A percentile compares a stretch with the other conserved stretches of the same genome.
phyloP scores from a whole-genome alignment of 2,329 filamentous ascomycete species.

The Cordyceps militaris region DNA sequence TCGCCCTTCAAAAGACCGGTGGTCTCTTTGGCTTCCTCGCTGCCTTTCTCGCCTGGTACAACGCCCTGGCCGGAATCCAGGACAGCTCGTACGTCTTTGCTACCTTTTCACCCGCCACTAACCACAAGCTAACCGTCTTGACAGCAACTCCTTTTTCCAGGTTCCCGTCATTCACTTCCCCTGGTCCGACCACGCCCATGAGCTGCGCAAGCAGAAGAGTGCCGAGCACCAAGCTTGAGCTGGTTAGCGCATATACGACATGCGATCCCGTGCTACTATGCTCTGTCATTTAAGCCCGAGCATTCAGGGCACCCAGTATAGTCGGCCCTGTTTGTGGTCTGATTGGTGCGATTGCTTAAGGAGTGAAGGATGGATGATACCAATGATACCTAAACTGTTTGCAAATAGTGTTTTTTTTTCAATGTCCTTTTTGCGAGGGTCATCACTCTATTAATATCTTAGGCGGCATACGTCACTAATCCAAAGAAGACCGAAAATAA shows the following conservation, averaged over 20 bases:
- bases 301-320: background rate
- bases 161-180: conserved; percentile 91
- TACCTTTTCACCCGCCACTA: background rate
- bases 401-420: background rate
- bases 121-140: conserved; percentile 26
- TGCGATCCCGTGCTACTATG: background rate
- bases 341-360: background rate
- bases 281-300: background rate
- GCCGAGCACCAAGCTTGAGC: conserved; percentile 26
- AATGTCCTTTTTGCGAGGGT: background rate
- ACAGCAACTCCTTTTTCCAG: conserved; percentile 80
- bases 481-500: background rate
- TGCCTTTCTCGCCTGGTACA: conserved; percentile 82
- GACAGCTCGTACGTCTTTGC: conserved; percentile 52
- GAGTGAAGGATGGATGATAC: conserved; percentile 2
- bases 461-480: background rate
- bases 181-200: conserved; percentile 74
- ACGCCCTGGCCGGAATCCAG: conserved; percentile 73
- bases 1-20: conserved; percentile 58
- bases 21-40: conserved; percentile 75
- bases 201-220: conserved; percentile 45
- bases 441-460: background rate
- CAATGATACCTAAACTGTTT: conserved; percentile 34
- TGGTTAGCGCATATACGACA: background rate
- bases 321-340: background rate